Base-by-base conservation (phyloP, 2,329 filamentous ascomycete genomes). In the Chrysoporthe deuterocubensis region DNA sequence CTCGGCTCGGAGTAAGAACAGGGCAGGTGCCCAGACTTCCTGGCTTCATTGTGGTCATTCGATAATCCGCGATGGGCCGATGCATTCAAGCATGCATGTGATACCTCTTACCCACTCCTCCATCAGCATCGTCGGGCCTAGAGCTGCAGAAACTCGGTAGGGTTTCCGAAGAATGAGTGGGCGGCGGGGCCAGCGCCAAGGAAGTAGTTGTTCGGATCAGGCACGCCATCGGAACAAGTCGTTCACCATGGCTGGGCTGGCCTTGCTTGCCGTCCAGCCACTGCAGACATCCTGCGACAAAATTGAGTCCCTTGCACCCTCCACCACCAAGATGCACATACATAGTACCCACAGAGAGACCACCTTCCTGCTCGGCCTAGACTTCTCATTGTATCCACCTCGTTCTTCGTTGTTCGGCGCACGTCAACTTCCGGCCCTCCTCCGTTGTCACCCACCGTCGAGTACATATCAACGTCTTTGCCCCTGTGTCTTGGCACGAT, bases 1-100 rank as follows among this genome's bases (percentile, higher is more conserved):
- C 57, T 60, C 57, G 57, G 37, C 34, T 62, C 59, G 21, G 59
- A 62, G 59, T 26, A 62, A 48, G 8, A 34, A 18, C 42, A 34
- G 21, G 16, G 26, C 9, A 34, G 32, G 32, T 16, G 40, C 26
- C n/a, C 59, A 50, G 14, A 13, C 43, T 16, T 4, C 34, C 43
- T 26, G 59, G 50, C 59, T 37, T 43, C 59, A 50, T 50, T 5
- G 13, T 7, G n/a, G 40, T 40, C 57, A 43, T 32, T 26, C 37
- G 57, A 43, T 7, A 42, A 26, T n/a, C 57, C 40, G 37, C n/a
- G n/a, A 34, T 32, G 43, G 59, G 57, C 40, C 57, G 37, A 40
- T 32, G 40, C 1, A 18, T 43, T 32, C 26, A 16, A 5, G 18
- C 59, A 46, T 62, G 59, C 59, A 62, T 60, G 18, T 21, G 11